Conservation (phyloP, 2,329 filamentous ascomycete genomes). For the Pleomassaria siparia region DNA sequence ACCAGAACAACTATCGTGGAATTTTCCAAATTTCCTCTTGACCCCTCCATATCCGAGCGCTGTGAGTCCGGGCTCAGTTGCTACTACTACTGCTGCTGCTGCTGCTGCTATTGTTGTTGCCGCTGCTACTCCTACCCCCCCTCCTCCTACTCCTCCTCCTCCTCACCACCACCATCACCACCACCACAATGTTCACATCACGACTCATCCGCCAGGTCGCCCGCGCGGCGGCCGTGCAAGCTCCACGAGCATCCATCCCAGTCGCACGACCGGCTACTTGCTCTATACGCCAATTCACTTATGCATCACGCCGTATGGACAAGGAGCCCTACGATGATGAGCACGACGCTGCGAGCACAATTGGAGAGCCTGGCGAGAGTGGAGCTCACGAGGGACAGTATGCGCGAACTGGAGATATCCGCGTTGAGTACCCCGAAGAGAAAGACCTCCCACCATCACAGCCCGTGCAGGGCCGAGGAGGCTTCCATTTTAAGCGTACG, state of each 20-base stretch:
- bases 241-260: slow-evolving; percentile 27
- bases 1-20: slow-evolving; percentile 10
- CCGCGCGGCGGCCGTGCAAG: slow-evolving; percentile 28
- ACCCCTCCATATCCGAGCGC: slow-evolving; percentile 1
- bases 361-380: slow-evolving; percentile 43
- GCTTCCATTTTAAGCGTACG: slow-evolving; percentile 81
- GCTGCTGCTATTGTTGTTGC: too few relatives aligned
- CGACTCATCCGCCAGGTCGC: slow-evolving; percentile 34
- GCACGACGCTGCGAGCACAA: slow-evolving; percentile 37
- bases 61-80: too few relatives aligned
- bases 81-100: too few relatives aligned
- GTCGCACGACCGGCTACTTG: slow-evolving; percentile 18
- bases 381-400: slow-evolving; percentile 65
- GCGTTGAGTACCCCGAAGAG: slow-evolving; percentile 77
- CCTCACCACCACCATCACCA: too few relatives aligned
- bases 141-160: slow-evolving; percentile 7
- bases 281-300: slow-evolving; percentile 30
- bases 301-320: slow-evolving; percentile 30
- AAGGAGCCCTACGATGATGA: slow-evolving; percentile 26
- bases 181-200: slow-evolving; percentile 37
- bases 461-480: slow-evolving; percentile 74
- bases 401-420: slow-evolving; percentile 77
- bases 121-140: neutral
- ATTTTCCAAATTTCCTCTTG: neutral
- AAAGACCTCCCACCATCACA: slow-evolving; percentile 69